Evolutionary conservation across 2,329 filamentous ascomycete species (phyloP), one percentile per base, ranked within the genome.

Genomic region (Didymosphaeria variabile): DNA sequence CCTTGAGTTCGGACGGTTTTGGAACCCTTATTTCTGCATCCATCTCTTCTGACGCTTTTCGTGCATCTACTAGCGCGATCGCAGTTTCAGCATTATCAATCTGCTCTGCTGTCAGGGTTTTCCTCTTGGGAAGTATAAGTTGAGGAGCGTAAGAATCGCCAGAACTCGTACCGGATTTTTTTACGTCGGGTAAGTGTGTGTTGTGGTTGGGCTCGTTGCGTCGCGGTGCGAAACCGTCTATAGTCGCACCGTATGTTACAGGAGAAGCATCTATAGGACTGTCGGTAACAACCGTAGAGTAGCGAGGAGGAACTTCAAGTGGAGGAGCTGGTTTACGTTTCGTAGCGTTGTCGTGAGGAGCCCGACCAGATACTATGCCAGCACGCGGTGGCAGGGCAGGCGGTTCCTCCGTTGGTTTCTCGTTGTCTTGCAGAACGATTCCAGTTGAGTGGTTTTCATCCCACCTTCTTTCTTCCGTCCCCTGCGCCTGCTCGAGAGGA

Each of bases 381-480:
- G 70, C 70, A 51, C 79, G 76, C 4, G 80, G 79, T 17, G 80
- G 80, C 42, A 81, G 66, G 36, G 78, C 73, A 54, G 80, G 79
- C 9, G 73, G 69, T 42, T 65, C 47, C 17, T 61, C 65, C 23
- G 64, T 55, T 15, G 60, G 53, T 19, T 68, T 67, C 42, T 69
- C 80, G 49, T 79, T 78, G 55, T 83, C 81, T 55, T 79, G 71
- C 45, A 83, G 71, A 6, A 78, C 72, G 42, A 83, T 83, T 38
- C 80, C 78, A 44, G 79, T 71, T 52, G 69, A 71, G 59, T 80
- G 81, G 3, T 71, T 67, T 55, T 81, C 77, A 26, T 79, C 75
- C 49, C 71, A 60, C 6, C 67, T 71, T 15, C 59, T 65, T 40
- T 67, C 67, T 15, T 67, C 66, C 23, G 68, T 67, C 40, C 56